phyloP scores from a whole-genome alignment of 2,329 filamentous ascomycete genomes.

The Aspergillus sp. region DNA sequence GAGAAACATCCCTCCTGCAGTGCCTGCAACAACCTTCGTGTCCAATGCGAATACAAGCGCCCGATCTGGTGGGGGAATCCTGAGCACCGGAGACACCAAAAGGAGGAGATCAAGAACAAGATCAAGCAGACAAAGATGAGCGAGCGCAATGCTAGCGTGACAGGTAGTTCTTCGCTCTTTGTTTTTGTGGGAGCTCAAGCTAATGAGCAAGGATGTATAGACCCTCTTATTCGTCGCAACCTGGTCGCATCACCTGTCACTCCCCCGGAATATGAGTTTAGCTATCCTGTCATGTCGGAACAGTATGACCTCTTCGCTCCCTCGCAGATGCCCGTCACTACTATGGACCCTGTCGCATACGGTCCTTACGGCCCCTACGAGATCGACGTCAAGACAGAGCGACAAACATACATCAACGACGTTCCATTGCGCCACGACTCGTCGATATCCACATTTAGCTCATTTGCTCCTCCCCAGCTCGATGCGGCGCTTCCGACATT shows the following conservation, averaged over 20 bases:
- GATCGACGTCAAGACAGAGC: conserved; percentile 91
- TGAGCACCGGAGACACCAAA: conserved; percentile 75
- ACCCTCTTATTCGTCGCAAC: conserved; percentile 11
- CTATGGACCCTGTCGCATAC: conserved; percentile 54
- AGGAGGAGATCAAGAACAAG: conserved; percentile 92
- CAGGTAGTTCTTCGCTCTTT: conserved; percentile 23
- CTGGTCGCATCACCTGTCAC: conserved; percentile 58
- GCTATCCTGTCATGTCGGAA: conserved; percentile 53
- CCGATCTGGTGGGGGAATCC: conserved; percentile 97
- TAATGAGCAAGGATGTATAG: conserved; percentile 1
- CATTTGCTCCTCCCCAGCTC: conserved; percentile 71
- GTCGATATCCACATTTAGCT: conserved; percentile 85
- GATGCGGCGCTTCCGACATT: conserved; percentile 60
- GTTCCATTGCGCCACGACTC: conserved; percentile 79
- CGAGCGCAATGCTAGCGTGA: conserved; percentile 63
- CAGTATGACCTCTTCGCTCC: conserved; percentile 35
- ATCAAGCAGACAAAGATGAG: conserved; percentile 95
- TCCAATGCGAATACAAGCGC: conserved; percentile 92
- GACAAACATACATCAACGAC: conserved; percentile 89
- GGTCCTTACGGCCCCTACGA: conserved; percentile 69
- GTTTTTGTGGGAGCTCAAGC: conserved; percentile 4
- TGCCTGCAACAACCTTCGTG: conserved; percentile 64
- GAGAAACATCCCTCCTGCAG: conserved; percentile 59
- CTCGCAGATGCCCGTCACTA: conserved; percentile 41
- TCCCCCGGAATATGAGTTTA: conserved; percentile 56